A percentile compares a stretch with the other conserved stretches of the same genome.
Evolutionary conservation across 2,329 filamentous ascomycete species (phyloP).

Genomic region (Ophiostoma himal-ulmi): DNA sequence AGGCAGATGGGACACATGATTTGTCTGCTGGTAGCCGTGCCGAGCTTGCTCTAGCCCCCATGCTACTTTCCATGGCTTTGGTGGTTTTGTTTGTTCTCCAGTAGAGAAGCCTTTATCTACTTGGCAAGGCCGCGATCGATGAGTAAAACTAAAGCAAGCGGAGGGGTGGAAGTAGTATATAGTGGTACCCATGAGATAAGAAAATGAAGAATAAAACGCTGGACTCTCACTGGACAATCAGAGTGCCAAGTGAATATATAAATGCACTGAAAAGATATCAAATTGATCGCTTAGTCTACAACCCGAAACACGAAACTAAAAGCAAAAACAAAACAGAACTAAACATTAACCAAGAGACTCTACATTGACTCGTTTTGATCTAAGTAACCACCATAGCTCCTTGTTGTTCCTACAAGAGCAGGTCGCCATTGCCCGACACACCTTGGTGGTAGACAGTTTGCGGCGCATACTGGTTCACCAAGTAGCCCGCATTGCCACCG

Average conservation of each 20-base stretch:
- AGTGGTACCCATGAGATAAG: background rate
- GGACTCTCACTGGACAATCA: background rate
- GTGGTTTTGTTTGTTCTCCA: background rate
- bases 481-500: slow-evolving; percentile 51
- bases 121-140: background rate
- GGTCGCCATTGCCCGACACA: slow-evolving; percentile 61
- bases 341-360: background rate
- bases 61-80: background rate
- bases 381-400: background rate
- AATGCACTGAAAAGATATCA: background rate
- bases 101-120: background rate
- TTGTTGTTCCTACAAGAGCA: slow-evolving; percentile 45
- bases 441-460: slow-evolving; percentile 68
- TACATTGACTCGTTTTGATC: background rate
- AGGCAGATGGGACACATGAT: background rate
- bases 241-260: background rate
- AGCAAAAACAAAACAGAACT: background rate
- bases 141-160: background rate
- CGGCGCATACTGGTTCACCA: slow-evolving; percentile 77
- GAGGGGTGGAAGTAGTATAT: background rate
- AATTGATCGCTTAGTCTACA: slow-evolving; percentile 3
- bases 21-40: background rate
- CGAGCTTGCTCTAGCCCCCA: background rate
- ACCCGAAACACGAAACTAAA: too few relatives aligned
- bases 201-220: background rate